Base-by-base conservation (phyloP, 306 rosid species). In the Comarum palustre region DNA sequence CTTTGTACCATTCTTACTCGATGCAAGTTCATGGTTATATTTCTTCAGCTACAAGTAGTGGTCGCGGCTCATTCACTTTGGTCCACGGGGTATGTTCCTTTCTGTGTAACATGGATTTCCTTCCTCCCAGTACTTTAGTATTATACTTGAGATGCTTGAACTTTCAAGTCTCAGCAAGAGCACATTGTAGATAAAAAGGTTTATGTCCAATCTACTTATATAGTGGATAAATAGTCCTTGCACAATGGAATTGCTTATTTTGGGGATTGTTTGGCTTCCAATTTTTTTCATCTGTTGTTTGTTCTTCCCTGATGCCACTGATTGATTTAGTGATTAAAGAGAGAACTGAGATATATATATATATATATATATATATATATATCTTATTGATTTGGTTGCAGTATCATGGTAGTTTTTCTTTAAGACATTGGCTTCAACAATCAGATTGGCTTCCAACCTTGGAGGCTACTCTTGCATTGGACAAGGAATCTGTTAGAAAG, bases 361-460 rank as follows among this genome's bases (percentile, higher is more conserved):
- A 22, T 55, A 36, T 36, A 36, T 36, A 36, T 36, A 36, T 34
- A 55, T 5, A 22, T 55, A 22, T 22, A 34, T 8, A 15, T 69
- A 24, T 38, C 41, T 25, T 69, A 14, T 25, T 24, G 7, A 77
- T 73, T 58, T 66, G 52, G 22, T 69, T 78, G 87, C 86, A 94
- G 98, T 92, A 94, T 80, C 98, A 94, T 77, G 97, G 94, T 68
- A 94, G 98, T 84, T 94, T 94, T 86, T 94, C 98, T 82, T 84
- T 91, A 81, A 86, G 95, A 73, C 98, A 94, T 68, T 94, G 98
- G 98, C 97, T 94, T 72, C 96, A 81, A 79, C 97, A 82, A 70
- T 86, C 97, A 57, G 97, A 94, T 82, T 94, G 98, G 98, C 97
- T 94, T 76, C 98, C 97, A 77, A 94, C 96, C 68, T 84, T 94